Evolutionary conservation across 2,329 filamentous ascomycete genomes (phyloP), one percentile per base, ranked within the genome.

Genomic region (Zasmidium cellare): DNA sequence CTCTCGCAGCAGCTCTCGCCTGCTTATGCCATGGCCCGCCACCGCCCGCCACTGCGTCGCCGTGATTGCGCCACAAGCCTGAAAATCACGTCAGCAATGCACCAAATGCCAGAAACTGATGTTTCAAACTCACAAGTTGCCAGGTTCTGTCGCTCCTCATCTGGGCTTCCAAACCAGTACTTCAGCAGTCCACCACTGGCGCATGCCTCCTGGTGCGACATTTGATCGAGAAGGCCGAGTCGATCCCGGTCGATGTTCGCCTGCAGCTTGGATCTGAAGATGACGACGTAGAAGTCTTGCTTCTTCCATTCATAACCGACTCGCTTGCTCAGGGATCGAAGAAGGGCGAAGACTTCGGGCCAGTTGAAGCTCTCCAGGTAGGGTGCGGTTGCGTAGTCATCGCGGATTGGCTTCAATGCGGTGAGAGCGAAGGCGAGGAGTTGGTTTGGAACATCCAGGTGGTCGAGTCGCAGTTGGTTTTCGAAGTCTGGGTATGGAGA

Each of bases 91-190:
- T 59, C 46, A 62, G 57, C 16, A 18, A 54, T 20, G 9, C 16
- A 48, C 22, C n/a, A 35, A 41, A 25, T 19, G 1, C 24, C 1
- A 9, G n/a, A 11, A 23, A n/a, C 46, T 3, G n/a, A 6, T 9
- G 28, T 11, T 19, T 1, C 14, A n/a, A 18, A 66, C 72, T 62
- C 51, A 79, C 78, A 80, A 50, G 92, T 96, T 46, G 92, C 92
- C 67, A 97, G 75, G 76, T 96, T 96, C 69, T 85, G 80, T 61
- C 88, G 82, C 52, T 88, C 80, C 46, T 73, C 77, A 75, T 96
- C 86, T 19, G 88, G 87, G 31, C 78, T 80, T 1, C 91, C 91
- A 73, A 96, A 96, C 91, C 92, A 96, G 75, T 97, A 96, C 74
- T 96, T 96, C 70, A 96, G 76, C 70, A 97, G 83, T 0, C 91